Evolutionary conservation across 1,139 yeast species (phyloP), one percentile per base, ranked within the genome.

Genomic region (Protomyces lactucae-debilis): DNA sequence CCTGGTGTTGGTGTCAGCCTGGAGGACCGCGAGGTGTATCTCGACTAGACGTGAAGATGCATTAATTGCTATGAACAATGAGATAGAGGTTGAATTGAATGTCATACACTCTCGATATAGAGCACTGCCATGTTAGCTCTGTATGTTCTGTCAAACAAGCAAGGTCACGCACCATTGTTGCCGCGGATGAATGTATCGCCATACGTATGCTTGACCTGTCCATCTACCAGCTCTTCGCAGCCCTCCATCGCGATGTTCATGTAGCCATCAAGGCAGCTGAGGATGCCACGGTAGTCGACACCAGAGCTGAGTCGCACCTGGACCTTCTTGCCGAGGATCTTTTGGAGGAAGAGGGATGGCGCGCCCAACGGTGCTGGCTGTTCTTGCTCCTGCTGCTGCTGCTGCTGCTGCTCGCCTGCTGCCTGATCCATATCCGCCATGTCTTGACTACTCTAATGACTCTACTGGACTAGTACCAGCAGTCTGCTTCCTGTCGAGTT

Each of bases 181-280:
- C 99, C 99, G 77, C 99, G 85, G 68, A 93, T 84, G 75, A 93
- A 95, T 21, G 92, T 95, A 75, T 93, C 98, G 48, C 90, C 92
- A 72, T 86, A 88, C 54, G 80, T 80, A 64, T 81, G 82, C 66
- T 85, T 84, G 60, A 81, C 78, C 61, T 78, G 78, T 16, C 85
- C 85, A 61, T 83, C 82, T 35, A 83, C 83, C 57, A 78, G 78
- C 74, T 93, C 98, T 61, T 82, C 80, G 3, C 96, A 85, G 64
- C 85, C 82, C 66, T 87, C 91, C 71, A 93, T 80, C 3, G 93
- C 96, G 64, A 93, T 87, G 76, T 95, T 95, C 97, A 93, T 92
- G 77, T 86, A 95, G 16, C 99, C 98, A 73, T 93, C 99, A 65
- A 93, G 92, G 57, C 97, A 88, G 71, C 89, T 95, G 66, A 93